Evolutionary conservation across 768 basidiomycete species (phyloP), one percentile per base, ranked within the genome.

Genomic region (Holtermanniella nyarrowii): DNA sequence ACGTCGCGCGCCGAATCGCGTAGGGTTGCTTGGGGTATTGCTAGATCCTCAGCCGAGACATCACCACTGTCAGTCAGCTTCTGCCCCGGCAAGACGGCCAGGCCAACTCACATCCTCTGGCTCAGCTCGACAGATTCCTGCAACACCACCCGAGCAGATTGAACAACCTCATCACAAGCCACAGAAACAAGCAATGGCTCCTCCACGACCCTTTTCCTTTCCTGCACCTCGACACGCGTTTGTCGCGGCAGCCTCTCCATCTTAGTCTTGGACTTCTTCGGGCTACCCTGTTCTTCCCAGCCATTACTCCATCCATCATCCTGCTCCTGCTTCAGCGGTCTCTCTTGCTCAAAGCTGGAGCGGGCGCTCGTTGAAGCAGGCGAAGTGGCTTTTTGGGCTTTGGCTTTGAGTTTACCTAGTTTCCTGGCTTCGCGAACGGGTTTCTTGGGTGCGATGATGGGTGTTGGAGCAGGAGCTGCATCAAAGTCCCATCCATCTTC

Each of bases 401-500:
- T 57, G n/a, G 54, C 58, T 45, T 61, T 63, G 5, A 63, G 56
- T 41, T 60, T 68, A 11, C 66, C 66, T 18, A 68, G 40, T 42
- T 56, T 46, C 44, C 64, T 77, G 42, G 83, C 82, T 70, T 90
- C 88, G 13, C 74, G 71, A 31, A 88, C 73, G 11, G 80, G 76
- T 40, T 80, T 79, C 63, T 82, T 78, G 0, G 85, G 80, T 24
- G 76, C 55, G 77, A 79, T 41, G 77, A 77, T 20, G 78, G 76
- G 22, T 72, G 74, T 46, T 5, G 37, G n/a, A 13, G 40, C 25
- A 16, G 50, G 50, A 22, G 46, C 52, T 55, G 13, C 46, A 26
- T 85, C 81, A 81, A 81, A 86, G 2, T 82, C 86, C 86, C 86
- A 88, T 0, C 84, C 80, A 58, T 83, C 81, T 14, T 69, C 74